Percentiles rank a stretch among this genome's conserved stretches.
These are phyloP conservation scores for Solanum dulcamara DNA, from an alignment of 257 asterid species.

Conservation along the genomic window DNA sequence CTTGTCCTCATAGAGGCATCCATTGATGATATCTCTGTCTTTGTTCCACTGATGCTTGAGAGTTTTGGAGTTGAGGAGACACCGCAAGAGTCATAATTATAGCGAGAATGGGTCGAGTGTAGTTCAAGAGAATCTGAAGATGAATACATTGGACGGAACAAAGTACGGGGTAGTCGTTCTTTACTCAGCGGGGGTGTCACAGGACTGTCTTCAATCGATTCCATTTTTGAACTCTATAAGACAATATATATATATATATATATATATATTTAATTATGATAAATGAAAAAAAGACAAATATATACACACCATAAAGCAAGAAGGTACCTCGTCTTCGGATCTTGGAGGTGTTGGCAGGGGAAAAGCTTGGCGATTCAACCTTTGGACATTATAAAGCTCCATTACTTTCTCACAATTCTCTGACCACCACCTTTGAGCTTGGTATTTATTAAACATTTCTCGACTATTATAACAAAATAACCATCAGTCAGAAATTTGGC, in stretches of 20 bases:
- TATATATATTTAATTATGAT: not conserved
- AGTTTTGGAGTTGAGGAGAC: slow-evolving; percentile 77
- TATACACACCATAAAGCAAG: not conserved
- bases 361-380: slow-evolving; percentile 66
- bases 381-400: slow-evolving; percentile 87
- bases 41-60: slow-evolving; percentile 48
- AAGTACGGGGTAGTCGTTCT: slow-evolving; percentile 60
- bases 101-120: slow-evolving; percentile 32
- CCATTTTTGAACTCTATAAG: slow-evolving; percentile 45
- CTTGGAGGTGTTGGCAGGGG: slow-evolving; percentile 79
- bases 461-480: slow-evolving; percentile 34
- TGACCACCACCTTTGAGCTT: slow-evolving; percentile 98
- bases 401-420: slow-evolving; percentile 81
- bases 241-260: not conserved
- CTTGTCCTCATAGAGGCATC: slow-evolving; percentile 74
- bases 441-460: slow-evolving; percentile 84
- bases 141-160: slow-evolving; percentile 52
- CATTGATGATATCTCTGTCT: slow-evolving; percentile 32
- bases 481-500: not conserved
- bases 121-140: slow-evolving; percentile 60
- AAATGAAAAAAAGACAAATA: not conserved
- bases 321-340: slow-evolving; percentile 52
- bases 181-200: slow-evolving; percentile 74
- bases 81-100: slow-evolving; percentile 49
- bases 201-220: slow-evolving; percentile 59